A percentile compares a stretch with the other conserved stretches of the same genome.
Evolutionary conservation across 148 eudicot genomes (phyloP).

Genomic region (Rhododendron ferrugineum): DNA sequence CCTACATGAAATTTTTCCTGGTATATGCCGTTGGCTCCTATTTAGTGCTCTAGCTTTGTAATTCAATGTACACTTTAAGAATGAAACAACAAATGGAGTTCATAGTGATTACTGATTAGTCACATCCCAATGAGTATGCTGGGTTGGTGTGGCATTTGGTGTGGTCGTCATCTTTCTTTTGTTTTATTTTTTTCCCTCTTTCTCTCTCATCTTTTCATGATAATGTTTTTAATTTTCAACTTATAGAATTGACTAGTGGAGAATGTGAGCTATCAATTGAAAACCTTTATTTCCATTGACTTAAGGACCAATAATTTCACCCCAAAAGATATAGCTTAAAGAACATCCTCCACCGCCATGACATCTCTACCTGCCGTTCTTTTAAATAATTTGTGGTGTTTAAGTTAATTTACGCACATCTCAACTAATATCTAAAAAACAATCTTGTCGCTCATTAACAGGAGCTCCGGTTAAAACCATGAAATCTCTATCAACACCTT

Average conservation of each 20-base stretch:
- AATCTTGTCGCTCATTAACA: not conserved
- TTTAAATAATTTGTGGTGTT: not conserved
- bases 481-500: not conserved
- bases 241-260: not conserved
- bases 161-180: not conserved
- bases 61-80: not conserved
- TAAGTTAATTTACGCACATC: not conserved
- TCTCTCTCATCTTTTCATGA: no score
- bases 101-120: not conserved
- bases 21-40: no score
- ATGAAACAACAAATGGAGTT: not conserved
- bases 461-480: not conserved
- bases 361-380: not conserved
- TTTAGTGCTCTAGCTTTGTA: not conserved
- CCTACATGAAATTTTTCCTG: no score
- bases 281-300: constrained; percentile 8
- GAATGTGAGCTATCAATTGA: not conserved
- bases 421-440: not conserved
- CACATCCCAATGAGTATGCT: not conserved
- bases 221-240: not conserved
- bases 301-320: not conserved
- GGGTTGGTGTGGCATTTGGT: not conserved
- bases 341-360: not conserved
- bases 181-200: not conserved
- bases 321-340: not conserved